Evolutionary conservation across 2,329 filamentous ascomycete genomes (phyloP).

Genomic region (Elsinoe necatrix): DNA sequence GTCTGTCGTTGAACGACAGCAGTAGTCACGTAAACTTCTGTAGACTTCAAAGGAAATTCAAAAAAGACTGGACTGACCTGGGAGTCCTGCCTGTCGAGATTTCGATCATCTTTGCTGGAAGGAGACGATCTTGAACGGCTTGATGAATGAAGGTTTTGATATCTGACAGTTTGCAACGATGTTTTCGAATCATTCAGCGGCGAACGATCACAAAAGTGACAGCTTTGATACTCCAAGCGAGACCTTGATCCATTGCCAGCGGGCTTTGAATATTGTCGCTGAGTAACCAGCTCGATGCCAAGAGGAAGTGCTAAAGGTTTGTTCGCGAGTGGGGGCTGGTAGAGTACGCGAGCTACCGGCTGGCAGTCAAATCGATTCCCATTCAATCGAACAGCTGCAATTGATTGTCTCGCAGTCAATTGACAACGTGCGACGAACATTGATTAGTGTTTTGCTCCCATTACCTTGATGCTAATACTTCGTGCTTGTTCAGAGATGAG

Average conservation of each 20-base stretch:
- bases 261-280: not conserved
- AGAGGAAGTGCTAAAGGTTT: not conserved
- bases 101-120: not conserved
- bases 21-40: not conserved
- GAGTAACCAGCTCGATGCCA: slow-evolving; percentile 1
- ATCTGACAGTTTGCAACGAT: not conserved
- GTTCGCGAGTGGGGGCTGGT: not conserved
- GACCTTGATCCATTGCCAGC: not conserved
- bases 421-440: slow-evolving; percentile 10
- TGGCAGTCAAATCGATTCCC: not conserved
- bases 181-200: not conserved
- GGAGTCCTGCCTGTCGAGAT: not conserved
- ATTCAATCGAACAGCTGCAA: not conserved
- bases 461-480: not conserved
- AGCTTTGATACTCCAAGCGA: no score
- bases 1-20: not conserved
- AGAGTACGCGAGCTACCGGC: not conserved
- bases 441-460: slow-evolving; percentile 7
- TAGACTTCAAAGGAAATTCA: not conserved
- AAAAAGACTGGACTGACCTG: not conserved
- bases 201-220: not conserved
- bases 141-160: not conserved
- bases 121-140: not conserved
- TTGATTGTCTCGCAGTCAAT: slow-evolving; percentile 1
- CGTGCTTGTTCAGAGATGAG: not conserved